A percentile compares a stretch with the other conserved stretches of the same genome.
Conservation (phyloP, 2,329 filamentous ascomycete species). For the Beauveria scarabaeidicola region DNA sequence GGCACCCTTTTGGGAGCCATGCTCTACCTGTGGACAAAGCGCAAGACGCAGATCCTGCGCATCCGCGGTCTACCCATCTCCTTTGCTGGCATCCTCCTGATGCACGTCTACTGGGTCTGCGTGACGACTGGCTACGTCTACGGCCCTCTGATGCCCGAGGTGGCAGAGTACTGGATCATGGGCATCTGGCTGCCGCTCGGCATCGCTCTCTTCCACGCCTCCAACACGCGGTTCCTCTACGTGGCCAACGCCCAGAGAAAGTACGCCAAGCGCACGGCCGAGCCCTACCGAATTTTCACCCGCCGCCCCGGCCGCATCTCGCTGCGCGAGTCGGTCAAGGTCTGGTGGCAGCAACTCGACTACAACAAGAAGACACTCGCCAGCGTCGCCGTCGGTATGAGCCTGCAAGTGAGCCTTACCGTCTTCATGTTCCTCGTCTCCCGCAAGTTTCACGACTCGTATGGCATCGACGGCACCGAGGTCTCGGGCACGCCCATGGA, state of each 20-base stretch:
- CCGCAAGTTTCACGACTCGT: constrained; percentile 54
- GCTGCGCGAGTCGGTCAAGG: constrained; percentile 22
- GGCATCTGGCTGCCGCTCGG: constrained; percentile 55
- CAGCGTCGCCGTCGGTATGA: constrained; percentile 45
- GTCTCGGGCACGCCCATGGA: constrained; percentile 47
- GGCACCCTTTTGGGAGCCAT: constrained; percentile 30
- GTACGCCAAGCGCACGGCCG: constrained; percentile 19
- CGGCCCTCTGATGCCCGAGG: constrained; percentile 36
- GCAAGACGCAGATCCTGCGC: constrained; percentile 31
- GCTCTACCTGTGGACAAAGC: constrained; percentile 30
- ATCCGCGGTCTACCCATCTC: constrained; percentile 33
- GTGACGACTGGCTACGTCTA: constrained; percentile 31
- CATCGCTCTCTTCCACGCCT: constrained; percentile 57
- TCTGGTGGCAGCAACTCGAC: constrained; percentile 32
- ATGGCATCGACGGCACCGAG: constrained; percentile 53
- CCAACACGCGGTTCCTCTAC: constrained; percentile 52
- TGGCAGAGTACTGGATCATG: constrained; percentile 59
- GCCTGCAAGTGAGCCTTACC: constrained; percentile 48
- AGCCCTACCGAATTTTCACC: constrained; percentile 14
- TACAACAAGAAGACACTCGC: constrained; percentile 41
- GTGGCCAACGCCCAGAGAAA: constrained; percentile 47
- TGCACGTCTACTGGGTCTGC: constrained; percentile 36
- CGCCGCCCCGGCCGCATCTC: constrained; percentile 16
- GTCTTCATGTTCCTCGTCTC: constrained; percentile 55
- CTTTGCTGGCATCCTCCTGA: constrained; percentile 29